These are phyloP conservation scores for Daldinia bambusicola DNA, from an alignment of 495 filamentous ascomycete genomes.

Conservation along the genomic window DNA sequence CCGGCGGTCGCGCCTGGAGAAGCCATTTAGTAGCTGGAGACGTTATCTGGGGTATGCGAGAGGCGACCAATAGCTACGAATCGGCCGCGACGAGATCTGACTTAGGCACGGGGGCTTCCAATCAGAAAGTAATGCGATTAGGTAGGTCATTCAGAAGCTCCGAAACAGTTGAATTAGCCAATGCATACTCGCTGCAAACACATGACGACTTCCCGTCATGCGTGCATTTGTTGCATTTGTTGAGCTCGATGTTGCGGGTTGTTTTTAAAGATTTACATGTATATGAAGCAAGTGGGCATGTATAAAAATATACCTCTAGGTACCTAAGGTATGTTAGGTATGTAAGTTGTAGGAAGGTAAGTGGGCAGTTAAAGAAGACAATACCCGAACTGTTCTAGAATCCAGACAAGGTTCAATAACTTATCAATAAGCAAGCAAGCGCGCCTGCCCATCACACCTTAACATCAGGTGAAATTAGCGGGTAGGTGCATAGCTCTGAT, in stretches of 20 bases:
- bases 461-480: constrained; percentile 9
- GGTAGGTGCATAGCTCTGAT: constrained; percentile 11
- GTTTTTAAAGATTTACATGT: constrained; percentile 10
- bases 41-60: constrained; percentile 1
- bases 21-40: constrained; percentile 35
- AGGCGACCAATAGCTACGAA: constrained; percentile 34
- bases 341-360: background rate
- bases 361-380: background rate
- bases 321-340: background rate
- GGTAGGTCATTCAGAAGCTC: constrained; percentile 26
- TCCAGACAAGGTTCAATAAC: constrained; percentile 19
- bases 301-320: constrained; percentile 7
- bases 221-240: constrained; percentile 10
- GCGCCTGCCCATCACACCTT: constrained; percentile 7
- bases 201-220: constrained; percentile 13
- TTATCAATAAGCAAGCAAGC: constrained; percentile 2
- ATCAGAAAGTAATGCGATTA: constrained; percentile 28
- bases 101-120: constrained; percentile 24
- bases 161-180: constrained; percentile 29
- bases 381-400: constrained; percentile 14
- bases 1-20: constrained; percentile 43
- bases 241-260: background rate
- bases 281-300: background rate
- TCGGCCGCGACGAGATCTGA: constrained; percentile 27
- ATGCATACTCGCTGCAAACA: constrained; percentile 28